Conservation (phyloP, 257 asterid genomes). For the Cordia subcordata region DNA sequence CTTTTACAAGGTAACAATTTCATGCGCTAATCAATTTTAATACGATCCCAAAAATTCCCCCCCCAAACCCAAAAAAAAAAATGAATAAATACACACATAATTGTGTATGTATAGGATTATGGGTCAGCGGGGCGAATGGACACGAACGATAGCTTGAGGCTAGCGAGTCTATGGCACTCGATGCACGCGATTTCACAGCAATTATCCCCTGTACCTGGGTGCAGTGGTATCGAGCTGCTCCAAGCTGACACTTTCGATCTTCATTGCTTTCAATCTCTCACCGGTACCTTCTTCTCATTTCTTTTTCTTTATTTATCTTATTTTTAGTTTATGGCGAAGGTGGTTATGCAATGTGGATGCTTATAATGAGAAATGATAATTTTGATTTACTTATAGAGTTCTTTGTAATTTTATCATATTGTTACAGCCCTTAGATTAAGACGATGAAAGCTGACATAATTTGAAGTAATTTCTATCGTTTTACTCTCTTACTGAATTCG, state of each 20-base stretch:
- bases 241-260: constrained; percentile 93
- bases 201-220: constrained; percentile 80
- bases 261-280: constrained; percentile 90
- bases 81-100: too few relatives aligned
- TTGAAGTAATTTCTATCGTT: background rate
- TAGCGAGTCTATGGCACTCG: constrained; percentile 99
- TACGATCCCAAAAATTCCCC: background rate
- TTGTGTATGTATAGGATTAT: constrained; percentile 33
- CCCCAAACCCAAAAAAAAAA: too few relatives aligned
- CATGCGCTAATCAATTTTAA: too few relatives aligned
- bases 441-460: too few relatives aligned
- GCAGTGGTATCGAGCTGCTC: constrained; percentile 85
- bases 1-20: constrained; percentile 45
- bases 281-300: constrained; percentile 41
- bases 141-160: constrained; percentile 84
- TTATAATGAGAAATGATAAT: too few relatives aligned
- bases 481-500: too few relatives aligned
- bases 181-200: constrained; percentile 99
- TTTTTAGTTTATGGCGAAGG: background rate
- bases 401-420: background rate
- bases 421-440: background rate
- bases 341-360: too few relatives aligned
- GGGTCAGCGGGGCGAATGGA: constrained; percentile 95
- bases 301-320: background rate
- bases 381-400: too few relatives aligned